phyloP scores from a whole-genome alignment of 2,329 filamentous ascomycete genomes.

The Penicillium sp. region DNA sequence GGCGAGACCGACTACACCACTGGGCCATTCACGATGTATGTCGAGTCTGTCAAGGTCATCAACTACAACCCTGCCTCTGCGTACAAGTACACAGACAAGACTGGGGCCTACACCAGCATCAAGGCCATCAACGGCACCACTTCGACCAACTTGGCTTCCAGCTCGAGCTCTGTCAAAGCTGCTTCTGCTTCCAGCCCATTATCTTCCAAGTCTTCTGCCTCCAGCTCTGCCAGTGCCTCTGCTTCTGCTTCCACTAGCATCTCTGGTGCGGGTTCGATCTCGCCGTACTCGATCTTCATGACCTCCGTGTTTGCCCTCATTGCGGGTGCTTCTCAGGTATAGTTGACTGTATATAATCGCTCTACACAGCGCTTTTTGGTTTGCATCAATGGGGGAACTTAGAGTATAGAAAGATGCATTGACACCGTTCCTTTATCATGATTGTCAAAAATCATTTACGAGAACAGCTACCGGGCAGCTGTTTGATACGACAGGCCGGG shows the following conservation, averaged over 20 bases:
- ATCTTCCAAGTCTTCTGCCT: background rate
- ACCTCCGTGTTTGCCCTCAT: constrained; percentile 4
- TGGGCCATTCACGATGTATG: constrained; percentile 72
- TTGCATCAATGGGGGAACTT: background rate
- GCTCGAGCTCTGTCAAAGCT: constrained; percentile 11
- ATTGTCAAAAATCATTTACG: background rate
- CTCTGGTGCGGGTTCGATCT: constrained; percentile 21
- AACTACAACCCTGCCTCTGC: constrained; percentile 63
- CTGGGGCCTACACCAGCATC: constrained; percentile 67
- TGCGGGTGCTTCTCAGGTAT: constrained; percentile 10
- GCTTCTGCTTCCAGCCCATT: constrained; percentile 10
- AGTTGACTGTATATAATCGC: background rate
- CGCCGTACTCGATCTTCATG: constrained; percentile 5
- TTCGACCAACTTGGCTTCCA: constrained; percentile 8
- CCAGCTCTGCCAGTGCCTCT: constrained; percentile 21
- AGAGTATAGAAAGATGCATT: constrained; percentile 7
- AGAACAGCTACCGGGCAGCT: background rate
- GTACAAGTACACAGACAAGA: constrained; percentile 65
- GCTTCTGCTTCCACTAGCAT: constrained; percentile 21
- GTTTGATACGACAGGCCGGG: background rate
- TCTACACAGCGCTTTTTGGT: background rate
- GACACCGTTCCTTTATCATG: constrained; percentile 6
- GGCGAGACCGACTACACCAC: constrained; percentile 66
- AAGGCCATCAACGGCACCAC: constrained; percentile 35
- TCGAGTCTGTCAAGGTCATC: constrained; percentile 61